Percentiles rank a stretch among this genome's conserved stretches.
These are phyloP conservation scores for Gorgonomyces haynaldii DNA, from an alignment of 192 early-diverging fungal species.

Conservation along the genomic window DNA sequence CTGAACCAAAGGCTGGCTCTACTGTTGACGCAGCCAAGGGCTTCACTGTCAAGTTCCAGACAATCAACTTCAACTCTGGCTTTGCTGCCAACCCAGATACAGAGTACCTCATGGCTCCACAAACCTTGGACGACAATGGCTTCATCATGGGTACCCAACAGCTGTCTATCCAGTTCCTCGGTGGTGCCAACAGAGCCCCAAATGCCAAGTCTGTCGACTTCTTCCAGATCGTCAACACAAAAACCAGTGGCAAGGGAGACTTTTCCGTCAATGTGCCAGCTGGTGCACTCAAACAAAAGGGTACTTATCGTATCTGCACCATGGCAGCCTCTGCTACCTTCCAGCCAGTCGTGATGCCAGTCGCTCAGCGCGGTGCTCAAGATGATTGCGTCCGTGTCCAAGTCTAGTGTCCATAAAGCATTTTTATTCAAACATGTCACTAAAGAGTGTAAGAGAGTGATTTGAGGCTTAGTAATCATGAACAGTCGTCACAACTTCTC, in stretches of 20 bases:
- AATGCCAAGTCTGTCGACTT: slow-evolving; percentile 8
- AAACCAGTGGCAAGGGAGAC: slow-evolving; percentile 9
- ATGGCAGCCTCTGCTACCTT: slow-evolving; percentile 12
- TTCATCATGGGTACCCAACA: slow-evolving; percentile 28
- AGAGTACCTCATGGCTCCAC: slow-evolving; percentile 21
- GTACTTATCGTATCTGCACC: slow-evolving; percentile 21
- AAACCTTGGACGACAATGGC: slow-evolving; percentile 26
- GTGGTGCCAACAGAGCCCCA: slow-evolving; percentile 7
- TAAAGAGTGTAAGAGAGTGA: no score
- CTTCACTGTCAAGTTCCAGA: slow-evolving; percentile 12
- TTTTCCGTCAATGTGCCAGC: slow-evolving; percentile 23
- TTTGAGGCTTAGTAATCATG: no score
- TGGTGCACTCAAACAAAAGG: slow-evolving; percentile 16
- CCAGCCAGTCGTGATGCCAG: slow-evolving; percentile 31
- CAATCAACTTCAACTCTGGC: slow-evolving; percentile 24
- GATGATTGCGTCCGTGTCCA: slow-evolving; percentile 31
- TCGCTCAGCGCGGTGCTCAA: slow-evolving; percentile 32
- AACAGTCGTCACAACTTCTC: no score
- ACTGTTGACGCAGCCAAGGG: slow-evolving; percentile 15
- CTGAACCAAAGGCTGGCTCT: slow-evolving; percentile 16
- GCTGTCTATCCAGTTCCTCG: slow-evolving; percentile 20
- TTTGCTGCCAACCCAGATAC: slow-evolving; percentile 24
- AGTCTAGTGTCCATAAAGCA: no score
- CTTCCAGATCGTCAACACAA: slow-evolving; percentile 18
- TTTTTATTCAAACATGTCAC: no score